These are phyloP conservation scores for Thalia dealbata DNA, from an alignment of 176 grass and related monocot genomes.

Conservation along the genomic window DNA sequence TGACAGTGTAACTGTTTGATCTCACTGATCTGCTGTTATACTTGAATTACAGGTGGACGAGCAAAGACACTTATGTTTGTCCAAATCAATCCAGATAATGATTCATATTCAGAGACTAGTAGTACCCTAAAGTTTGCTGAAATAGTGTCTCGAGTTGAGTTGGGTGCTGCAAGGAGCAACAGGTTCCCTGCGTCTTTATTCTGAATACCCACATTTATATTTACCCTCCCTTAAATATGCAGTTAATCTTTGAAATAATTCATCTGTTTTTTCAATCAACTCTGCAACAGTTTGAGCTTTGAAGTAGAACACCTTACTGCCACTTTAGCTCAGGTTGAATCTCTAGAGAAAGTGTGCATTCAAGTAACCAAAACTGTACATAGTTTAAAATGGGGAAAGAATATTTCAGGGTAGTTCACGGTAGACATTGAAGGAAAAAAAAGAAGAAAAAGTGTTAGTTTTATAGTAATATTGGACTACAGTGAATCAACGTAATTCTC, in stretches of 20 bases:
- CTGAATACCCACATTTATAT: not conserved
- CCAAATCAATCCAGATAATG: slow-evolving; percentile 80
- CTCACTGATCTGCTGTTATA: slow-evolving; percentile 4
- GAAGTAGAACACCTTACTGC: not conserved
- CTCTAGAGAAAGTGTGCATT: no score
- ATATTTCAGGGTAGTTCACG: not conserved
- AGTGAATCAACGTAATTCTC: not conserved
- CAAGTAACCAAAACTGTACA: no score
- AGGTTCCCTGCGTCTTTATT: slow-evolving; percentile 28
- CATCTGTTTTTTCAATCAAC: not conserved
- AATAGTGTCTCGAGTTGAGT: slow-evolving; percentile 94
- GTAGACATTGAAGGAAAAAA: no score
- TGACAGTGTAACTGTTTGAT: not conserved
- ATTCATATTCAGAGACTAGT: slow-evolving; percentile 90
- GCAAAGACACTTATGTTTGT: slow-evolving; percentile 98
- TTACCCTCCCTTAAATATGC: not conserved
- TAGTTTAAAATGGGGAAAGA: no score
- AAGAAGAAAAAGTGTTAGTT: no score
- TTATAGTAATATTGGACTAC: not conserved
- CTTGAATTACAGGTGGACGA: slow-evolving; percentile 66
- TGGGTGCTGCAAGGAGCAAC: slow-evolving; percentile 89
- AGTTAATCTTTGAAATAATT: not conserved
- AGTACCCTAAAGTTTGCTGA: slow-evolving; percentile 98
- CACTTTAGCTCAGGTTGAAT: no score
- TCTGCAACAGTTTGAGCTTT: not conserved